Conservation (phyloP, 768 basidiomycete genomes). For the Brasilioporus rufonigricans region DNA sequence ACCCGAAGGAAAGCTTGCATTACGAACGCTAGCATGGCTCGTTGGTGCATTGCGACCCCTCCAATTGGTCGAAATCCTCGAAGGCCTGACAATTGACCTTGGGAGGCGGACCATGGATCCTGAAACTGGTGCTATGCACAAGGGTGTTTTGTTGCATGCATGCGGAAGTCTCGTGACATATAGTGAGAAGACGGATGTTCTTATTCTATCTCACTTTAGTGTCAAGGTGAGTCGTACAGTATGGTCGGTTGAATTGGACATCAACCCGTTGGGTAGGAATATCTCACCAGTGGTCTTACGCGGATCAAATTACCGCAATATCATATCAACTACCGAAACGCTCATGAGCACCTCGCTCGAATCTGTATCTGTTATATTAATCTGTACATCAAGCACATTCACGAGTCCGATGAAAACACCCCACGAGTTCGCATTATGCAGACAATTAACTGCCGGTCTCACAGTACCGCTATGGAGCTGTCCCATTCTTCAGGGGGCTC, state of each 20-base stretch:
- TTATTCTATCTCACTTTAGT: background rate
- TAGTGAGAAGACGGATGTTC: background rate
- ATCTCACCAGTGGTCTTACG: constrained; percentile 4
- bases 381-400: background rate
- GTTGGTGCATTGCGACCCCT: too few relatives aligned
- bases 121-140: background rate
- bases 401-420: background rate
- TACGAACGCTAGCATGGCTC: background rate
- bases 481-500: background rate
- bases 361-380: constrained; percentile 3
- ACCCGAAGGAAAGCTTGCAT: too few relatives aligned
- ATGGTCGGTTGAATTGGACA: background rate
- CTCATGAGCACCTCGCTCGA: constrained; percentile 5
- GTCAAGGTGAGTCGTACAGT: background rate
- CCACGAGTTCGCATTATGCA: background rate
- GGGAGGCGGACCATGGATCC: background rate
- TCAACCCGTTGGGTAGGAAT: constrained; percentile 5
- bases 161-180: constrained; percentile 1
- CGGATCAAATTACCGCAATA: background rate
- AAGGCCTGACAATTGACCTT: too few relatives aligned
- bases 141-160: background rate
- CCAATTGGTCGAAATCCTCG: too few relatives aligned
- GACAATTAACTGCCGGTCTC: background rate
- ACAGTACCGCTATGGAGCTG: background rate
- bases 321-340: constrained; percentile 1